Evolutionary conservation across 2,329 filamentous ascomycete species (phyloP).

Genomic region (Zarea fungicola): DNA sequence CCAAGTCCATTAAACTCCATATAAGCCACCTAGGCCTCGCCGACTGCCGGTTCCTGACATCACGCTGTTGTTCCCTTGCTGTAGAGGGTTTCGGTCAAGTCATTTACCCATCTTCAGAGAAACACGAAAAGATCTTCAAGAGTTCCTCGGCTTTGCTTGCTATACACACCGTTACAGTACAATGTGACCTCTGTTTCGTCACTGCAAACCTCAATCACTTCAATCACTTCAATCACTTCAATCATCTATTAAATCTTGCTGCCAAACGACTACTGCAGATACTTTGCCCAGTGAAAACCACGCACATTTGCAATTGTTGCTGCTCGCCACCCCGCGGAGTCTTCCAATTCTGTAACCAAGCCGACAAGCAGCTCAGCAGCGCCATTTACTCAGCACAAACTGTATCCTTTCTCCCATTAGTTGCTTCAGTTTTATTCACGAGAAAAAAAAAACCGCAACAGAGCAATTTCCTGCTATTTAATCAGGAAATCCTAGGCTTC

Average conservation of each 20-base stretch:
- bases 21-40: conserved; percentile 8
- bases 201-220: not conserved
- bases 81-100: no score
- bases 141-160: not conserved
- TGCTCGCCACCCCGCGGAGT: conserved; percentile 3
- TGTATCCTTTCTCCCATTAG: not conserved
- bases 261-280: not conserved
- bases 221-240: no score
- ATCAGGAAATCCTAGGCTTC: not conserved
- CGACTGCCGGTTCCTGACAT: conserved; percentile 7
- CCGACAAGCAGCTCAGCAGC: not conserved
- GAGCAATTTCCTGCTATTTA: not conserved
- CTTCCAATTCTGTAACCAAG: conserved; percentile 2
- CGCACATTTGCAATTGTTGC: not conserved
- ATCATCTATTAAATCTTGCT: not conserved
- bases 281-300: not conserved
- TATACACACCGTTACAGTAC: no score
- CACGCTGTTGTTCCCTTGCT: not conserved
- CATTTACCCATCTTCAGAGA: not conserved
- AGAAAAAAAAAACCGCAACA: not conserved
- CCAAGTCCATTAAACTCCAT: conserved; percentile 4
- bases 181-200: not conserved
- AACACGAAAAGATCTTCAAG: not conserved
- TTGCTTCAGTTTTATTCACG: not conserved
- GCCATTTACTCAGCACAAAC: not conserved